These are phyloP conservation scores for Alternaria consortialis DNA, from an alignment of 2,329 filamentous ascomycete genomes.

Conservation along the genomic window DNA sequence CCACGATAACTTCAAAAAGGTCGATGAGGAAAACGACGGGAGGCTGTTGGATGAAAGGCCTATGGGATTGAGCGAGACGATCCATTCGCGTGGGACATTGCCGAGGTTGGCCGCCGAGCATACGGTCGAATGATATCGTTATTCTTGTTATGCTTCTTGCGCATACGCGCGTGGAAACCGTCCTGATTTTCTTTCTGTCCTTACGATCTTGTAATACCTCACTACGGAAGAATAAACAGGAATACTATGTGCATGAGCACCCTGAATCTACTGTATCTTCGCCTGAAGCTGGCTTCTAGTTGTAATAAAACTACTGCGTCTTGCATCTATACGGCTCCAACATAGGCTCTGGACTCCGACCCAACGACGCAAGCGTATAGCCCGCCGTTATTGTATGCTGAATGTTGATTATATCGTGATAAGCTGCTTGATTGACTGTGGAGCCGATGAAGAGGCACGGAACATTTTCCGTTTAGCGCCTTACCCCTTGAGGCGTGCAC, in stretches of 20 bases:
- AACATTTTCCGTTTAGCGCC: not conserved
- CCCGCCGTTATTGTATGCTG: not conserved
- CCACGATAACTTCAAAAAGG: constrained; percentile 19
- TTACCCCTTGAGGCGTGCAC: not conserved
- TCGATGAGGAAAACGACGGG: constrained; percentile 27
- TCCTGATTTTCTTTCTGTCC: not conserved
- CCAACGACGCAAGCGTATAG: not conserved
- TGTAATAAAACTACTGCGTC: constrained; percentile 1
- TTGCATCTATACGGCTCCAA: not conserved
- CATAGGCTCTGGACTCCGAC: not conserved
- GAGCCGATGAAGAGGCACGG: not conserved
- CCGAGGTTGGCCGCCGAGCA: constrained; percentile 24
- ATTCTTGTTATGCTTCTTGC: not conserved
- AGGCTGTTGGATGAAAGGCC: constrained; percentile 27
- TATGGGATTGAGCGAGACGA: constrained; percentile 28
- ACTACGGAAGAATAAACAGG: not conserved
- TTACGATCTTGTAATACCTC: not conserved
- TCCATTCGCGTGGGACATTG: constrained; percentile 23
- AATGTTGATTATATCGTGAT: not conserved
- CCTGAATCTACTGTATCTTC: not conserved
- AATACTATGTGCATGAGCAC: not conserved
- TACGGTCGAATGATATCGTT: constrained; percentile 12
- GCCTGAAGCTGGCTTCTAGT: constrained; percentile 2
- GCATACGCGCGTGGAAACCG: not conserved
- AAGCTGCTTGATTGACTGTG: not conserved